A percentile compares a stretch with the other conserved stretches of the same genome.
These are phyloP conservation scores for Eucalyptus tenuipes DNA, from an alignment of 345 rosid species.

Conservation along the genomic window DNA sequence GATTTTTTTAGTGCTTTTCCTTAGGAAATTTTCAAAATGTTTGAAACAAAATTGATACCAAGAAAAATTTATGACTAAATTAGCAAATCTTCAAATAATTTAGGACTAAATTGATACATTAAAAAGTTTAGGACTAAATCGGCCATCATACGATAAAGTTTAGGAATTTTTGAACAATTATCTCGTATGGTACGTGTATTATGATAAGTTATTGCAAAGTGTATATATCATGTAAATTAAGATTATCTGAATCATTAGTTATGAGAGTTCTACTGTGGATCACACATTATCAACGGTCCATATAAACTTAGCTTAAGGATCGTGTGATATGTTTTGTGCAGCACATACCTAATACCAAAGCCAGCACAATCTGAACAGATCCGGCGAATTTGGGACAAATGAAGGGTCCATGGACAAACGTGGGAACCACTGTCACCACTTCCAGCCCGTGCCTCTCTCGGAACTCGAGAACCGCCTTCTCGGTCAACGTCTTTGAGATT, in stretches of 20 bases:
- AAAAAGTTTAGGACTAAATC: too few species aligned
- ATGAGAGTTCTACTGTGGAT: background rate
- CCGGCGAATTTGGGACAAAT: slow-evolving; percentile 7
- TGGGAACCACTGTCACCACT: slow-evolving; percentile 11
- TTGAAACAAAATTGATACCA: too few species aligned
- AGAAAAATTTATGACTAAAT: too few species aligned
- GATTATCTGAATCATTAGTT: too few species aligned
- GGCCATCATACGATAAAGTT: background rate
- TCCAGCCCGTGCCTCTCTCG: slow-evolving; percentile 14
- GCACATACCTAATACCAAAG: slow-evolving; percentile 9
- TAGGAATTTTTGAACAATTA: too few species aligned
- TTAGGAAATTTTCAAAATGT: too few species aligned
- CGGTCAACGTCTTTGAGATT: slow-evolving; percentile 13
- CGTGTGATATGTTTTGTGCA: background rate
- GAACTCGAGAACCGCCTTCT: slow-evolving; percentile 16
- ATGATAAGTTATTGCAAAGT: background rate
- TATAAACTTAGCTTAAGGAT: background rate
- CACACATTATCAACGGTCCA: background rate
- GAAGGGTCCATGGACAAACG: slow-evolving; percentile 21
- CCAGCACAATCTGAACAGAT: background rate
- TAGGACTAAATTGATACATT: too few species aligned
- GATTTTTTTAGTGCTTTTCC: too few species aligned
- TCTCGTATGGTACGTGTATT: background rate
- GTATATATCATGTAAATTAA: background rate
- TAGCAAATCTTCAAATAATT: too few species aligned